These are phyloP conservation scores for Alternaria sp. DNA, from an alignment of 2,329 filamentous ascomycete species.

Conservation along the genomic window DNA sequence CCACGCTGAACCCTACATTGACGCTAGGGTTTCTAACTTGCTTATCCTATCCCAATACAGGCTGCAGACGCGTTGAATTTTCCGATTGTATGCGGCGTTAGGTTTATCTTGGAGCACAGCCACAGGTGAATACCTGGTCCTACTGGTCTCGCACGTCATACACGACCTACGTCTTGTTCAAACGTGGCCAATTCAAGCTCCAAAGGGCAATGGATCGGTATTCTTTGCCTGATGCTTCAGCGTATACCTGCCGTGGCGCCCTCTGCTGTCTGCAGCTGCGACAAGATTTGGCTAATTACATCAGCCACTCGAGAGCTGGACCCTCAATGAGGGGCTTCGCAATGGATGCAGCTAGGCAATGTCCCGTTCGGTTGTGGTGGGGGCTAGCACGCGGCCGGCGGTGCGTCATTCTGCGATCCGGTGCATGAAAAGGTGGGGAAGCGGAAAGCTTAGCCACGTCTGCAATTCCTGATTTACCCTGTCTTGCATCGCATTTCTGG, in stretches of 20 bases:
- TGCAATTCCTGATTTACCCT: conserved; percentile 29
- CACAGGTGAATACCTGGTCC: conserved; percentile 10
- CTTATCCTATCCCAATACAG: neutral
- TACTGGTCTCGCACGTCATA: conserved; percentile 18
- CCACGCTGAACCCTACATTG: neutral
- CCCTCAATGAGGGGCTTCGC: conserved; percentile 2
- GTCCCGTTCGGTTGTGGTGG: conserved; percentile 16
- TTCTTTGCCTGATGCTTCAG: conserved; percentile 2
- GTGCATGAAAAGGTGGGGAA: conserved; percentile 28
- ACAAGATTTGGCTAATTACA: conserved; percentile 22
- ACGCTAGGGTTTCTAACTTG: neutral
- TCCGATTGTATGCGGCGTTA: too few species aligned
- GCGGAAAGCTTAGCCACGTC: conserved; percentile 30
- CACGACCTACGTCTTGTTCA: neutral
- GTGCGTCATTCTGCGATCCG: conserved; percentile 35
- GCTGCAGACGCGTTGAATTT: too few species aligned
- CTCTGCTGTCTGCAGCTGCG: conserved; percentile 13
- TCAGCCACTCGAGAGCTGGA: conserved; percentile 13
- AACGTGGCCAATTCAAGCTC: conserved; percentile 2
- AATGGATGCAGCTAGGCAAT: conserved; percentile 13
- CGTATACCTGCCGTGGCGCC: conserved; percentile 8
- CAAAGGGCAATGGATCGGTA: conserved; percentile 8
- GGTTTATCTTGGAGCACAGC: conserved; percentile 18
- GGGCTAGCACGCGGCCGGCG: conserved; percentile 19
- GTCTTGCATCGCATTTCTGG: conserved; percentile 8